phyloP scores from a whole-genome alignment of 2,329 filamentous ascomycete species.

The Hypocrella siamensis region DNA sequence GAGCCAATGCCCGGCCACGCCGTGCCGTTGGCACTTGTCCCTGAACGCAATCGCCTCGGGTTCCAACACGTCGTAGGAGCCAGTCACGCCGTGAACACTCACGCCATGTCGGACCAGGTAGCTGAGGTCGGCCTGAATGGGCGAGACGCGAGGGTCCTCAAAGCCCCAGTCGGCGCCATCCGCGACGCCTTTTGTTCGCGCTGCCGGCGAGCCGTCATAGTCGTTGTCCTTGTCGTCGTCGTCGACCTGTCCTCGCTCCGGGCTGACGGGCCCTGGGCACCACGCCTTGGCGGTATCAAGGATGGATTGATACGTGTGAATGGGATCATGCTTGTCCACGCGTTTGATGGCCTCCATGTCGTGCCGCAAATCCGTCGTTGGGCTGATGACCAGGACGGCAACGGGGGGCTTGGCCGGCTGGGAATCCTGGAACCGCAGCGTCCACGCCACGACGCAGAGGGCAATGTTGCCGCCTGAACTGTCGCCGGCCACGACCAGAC shows the following conservation, averaged over 20 bases:
- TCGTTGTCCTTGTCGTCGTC: background rate
- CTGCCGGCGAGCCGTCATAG: no score
- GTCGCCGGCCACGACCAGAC: constrained; percentile 35
- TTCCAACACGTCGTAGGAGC: constrained; percentile 33
- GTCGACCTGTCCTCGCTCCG: no score
- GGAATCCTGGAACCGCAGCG: constrained; percentile 13
- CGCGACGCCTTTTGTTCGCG: background rate
- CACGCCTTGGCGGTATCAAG: constrained; percentile 10
- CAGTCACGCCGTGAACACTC: constrained; percentile 34
- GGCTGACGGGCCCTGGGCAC: constrained; percentile 4
- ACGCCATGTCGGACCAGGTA: constrained; percentile 17
- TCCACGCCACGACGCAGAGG: constrained; percentile 17
- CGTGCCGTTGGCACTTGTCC: constrained; percentile 24
- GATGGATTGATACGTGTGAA: constrained; percentile 8
- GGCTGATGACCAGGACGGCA: constrained; percentile 21
- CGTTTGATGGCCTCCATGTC: constrained; percentile 6
- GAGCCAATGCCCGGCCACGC: constrained; percentile 36
- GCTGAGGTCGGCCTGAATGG: constrained; percentile 26
- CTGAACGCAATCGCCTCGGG: constrained; percentile 34
- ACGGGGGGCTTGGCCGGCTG: constrained; percentile 16
- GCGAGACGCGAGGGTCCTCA: constrained; percentile 29
- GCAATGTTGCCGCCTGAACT: constrained; percentile 39
- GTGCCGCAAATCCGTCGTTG: constrained; percentile 22
- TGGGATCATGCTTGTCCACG: constrained; percentile 9
- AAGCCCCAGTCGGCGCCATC: background rate